Conservation (phyloP, 495 filamentous ascomycete species). For the Annulohypoxylon maeteangense region DNA sequence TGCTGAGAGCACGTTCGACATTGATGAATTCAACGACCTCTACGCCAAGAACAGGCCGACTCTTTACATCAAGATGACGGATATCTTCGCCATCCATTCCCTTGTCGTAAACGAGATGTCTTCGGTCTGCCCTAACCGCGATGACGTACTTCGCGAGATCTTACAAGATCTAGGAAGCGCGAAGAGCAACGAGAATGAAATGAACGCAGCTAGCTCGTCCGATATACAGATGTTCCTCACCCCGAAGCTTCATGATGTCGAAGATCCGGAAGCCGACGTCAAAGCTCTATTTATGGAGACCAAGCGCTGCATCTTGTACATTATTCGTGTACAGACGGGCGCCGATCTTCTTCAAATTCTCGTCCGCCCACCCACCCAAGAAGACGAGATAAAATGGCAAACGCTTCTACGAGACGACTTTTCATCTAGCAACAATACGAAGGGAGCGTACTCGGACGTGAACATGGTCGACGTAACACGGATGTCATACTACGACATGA, state of each 20-base stretch:
- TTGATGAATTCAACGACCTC: constrained; percentile 97
- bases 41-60: constrained; percentile 96
- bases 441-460: constrained; percentile 90
- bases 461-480: constrained; percentile 88
- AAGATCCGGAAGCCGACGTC: constrained; percentile 91
- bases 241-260: constrained; percentile 87
- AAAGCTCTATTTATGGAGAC: constrained; percentile 97
- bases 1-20: constrained; percentile 92
- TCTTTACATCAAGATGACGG: constrained; percentile 97
- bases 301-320: constrained; percentile 96
- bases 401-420: constrained; percentile 86
- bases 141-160: constrained; percentile 91
- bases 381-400: constrained; percentile 92
- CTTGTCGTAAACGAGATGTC: constrained; percentile 83
- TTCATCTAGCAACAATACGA: constrained; percentile 70
- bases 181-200: constrained; percentile 92
- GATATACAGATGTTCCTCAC: constrained; percentile 94
- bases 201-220: constrained; percentile 84
- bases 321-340: constrained; percentile 96
- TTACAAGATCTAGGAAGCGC: constrained; percentile 93
- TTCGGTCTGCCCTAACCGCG: constrained; percentile 76
- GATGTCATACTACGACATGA: constrained; percentile 92
- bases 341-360: constrained; percentile 93
- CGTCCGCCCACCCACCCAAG: constrained; percentile 83
- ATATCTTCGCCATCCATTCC: constrained; percentile 96